Evolutionary conservation across 306 rosid species (phyloP).

Genomic region (Carpinus viminea): DNA sequence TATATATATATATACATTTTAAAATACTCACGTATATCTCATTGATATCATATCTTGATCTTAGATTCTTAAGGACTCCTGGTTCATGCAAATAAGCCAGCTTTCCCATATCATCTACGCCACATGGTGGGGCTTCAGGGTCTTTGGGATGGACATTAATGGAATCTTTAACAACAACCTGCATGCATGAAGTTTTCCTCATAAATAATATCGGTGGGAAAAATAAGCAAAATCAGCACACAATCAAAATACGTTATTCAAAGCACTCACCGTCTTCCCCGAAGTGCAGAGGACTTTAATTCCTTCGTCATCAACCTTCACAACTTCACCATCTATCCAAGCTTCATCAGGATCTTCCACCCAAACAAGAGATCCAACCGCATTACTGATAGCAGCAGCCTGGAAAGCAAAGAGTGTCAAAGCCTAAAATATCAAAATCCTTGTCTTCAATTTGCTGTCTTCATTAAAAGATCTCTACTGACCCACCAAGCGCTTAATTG

Average conservation of each 20-base stretch:
- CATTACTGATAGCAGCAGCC: slow-evolving; percentile 62
- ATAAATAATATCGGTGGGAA: slow-evolving; percentile 13
- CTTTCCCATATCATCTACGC: slow-evolving; percentile 99
- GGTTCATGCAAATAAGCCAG: slow-evolving; percentile 98
- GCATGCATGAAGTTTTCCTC: slow-evolving; percentile 42
- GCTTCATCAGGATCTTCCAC: slow-evolving; percentile 80
- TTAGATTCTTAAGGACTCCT: slow-evolving; percentile 87
- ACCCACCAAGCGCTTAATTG: neutral
- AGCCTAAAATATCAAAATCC: slow-evolving; percentile 30
- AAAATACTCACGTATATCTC: slow-evolving; percentile 85
- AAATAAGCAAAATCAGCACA: too few relatives aligned
- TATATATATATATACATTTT: too few relatives aligned
- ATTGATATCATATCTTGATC: slow-evolving; percentile 94
- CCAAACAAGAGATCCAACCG: slow-evolving; percentile 90
- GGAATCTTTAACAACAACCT: slow-evolving; percentile 83
- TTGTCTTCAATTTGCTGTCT: too few relatives aligned
- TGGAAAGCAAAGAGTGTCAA: slow-evolving; percentile 42
- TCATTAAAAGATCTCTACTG: slow-evolving; percentile 18
- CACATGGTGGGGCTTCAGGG: slow-evolving; percentile 96
- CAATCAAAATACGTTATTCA: too few relatives aligned
- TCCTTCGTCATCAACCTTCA: slow-evolving; percentile 67
- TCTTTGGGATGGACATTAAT: slow-evolving; percentile 84
- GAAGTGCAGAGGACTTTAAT: slow-evolving; percentile 86
- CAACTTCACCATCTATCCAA: slow-evolving; percentile 94
- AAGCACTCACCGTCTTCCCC: slow-evolving; percentile 77